These are phyloP conservation scores for Pyropia haitanensis DNA, from an alignment of 23 red algal genomes.

Conservation along the genomic window DNA sequence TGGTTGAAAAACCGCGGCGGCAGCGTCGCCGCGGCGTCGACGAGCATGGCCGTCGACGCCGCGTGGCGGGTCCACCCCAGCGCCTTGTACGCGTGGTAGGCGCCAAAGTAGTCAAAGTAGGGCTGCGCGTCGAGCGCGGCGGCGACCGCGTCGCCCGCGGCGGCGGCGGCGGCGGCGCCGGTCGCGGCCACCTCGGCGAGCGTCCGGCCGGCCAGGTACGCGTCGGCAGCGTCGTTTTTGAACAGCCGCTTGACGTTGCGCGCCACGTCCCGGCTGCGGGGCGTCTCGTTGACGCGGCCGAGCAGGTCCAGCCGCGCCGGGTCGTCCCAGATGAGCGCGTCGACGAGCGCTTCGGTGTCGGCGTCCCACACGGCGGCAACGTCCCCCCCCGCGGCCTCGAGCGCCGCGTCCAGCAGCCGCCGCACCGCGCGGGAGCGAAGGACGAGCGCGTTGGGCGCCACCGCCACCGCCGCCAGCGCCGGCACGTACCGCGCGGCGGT, in stretches of 20 bases:
- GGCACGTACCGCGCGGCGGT: slow-evolving; percentile 29
- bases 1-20: slow-evolving; percentile 84
- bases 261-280: slow-evolving; percentile 19
- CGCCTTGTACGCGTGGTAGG: slow-evolving; percentile 76
- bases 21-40: slow-evolving; percentile 36
- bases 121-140: slow-evolving; percentile 35
- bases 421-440: slow-evolving; percentile 43
- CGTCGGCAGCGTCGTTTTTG: slow-evolving; percentile 57
- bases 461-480: slow-evolving; percentile 22
- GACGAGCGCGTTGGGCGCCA: slow-evolving; percentile 52
- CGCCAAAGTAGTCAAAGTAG: slow-evolving; percentile 83
- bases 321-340: slow-evolving; percentile 68
- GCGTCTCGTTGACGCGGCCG: slow-evolving; percentile 44
- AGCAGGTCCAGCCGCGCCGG: slow-evolving; percentile 46
- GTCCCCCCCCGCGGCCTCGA: background rate
- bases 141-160: slow-evolving; percentile 17
- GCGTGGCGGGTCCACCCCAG: slow-evolving; percentile 45
- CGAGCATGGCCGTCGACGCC: slow-evolving; percentile 22
- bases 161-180: background rate
- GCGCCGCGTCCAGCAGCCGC: slow-evolving; percentile 18
- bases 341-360: slow-evolving; percentile 17
- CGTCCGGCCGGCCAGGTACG: slow-evolving; percentile 35
- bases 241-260: slow-evolving; percentile 56
- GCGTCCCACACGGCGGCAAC: slow-evolving; percentile 9
- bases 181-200: slow-evolving; percentile 26